Evolutionary conservation across 345 rosid genomes (phyloP).

Genomic region (Microthlaspi erraticum): DNA sequence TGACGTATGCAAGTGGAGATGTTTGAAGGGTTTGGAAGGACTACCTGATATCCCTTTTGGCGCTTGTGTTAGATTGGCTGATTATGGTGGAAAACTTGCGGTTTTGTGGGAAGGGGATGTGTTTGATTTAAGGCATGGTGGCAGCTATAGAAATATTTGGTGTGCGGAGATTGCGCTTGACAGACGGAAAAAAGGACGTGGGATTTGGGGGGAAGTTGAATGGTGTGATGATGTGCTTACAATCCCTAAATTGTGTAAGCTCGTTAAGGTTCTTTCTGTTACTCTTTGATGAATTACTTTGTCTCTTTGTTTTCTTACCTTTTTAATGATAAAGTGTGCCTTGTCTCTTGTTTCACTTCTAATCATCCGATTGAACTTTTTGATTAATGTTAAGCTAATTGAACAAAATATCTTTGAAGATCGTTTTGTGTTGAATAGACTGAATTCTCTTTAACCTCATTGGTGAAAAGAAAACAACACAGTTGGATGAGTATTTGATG

Average conservation of each 20-base stretch:
- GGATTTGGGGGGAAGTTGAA: background rate
- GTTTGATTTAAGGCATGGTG: background rate
- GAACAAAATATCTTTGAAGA: background rate
- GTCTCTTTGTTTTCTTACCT: background rate
- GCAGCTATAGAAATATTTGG: background rate
- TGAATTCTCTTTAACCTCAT: no score
- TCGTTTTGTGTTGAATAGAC: background rate
- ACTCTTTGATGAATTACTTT: background rate
- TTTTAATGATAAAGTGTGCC: no score
- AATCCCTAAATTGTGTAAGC: background rate
- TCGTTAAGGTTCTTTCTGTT: background rate
- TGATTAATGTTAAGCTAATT: background rate
- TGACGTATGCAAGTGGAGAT: conserved; percentile 53
- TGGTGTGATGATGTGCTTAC: background rate
- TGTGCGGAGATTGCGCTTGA: background rate
- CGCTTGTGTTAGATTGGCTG: conserved; percentile 44
- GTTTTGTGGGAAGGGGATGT: conserved; percentile 33
- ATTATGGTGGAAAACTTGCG: conserved; percentile 61
- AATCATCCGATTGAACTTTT: no score
- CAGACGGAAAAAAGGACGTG: background rate
- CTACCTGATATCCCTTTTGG: conserved; percentile 57
- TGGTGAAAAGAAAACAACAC: no score
- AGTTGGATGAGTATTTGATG: no score
- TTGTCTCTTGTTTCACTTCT: background rate
- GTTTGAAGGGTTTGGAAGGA: conserved; percentile 43